Conservation (phyloP, 2,329 filamentous ascomycete genomes). For the Fusarium oxysporum region DNA sequence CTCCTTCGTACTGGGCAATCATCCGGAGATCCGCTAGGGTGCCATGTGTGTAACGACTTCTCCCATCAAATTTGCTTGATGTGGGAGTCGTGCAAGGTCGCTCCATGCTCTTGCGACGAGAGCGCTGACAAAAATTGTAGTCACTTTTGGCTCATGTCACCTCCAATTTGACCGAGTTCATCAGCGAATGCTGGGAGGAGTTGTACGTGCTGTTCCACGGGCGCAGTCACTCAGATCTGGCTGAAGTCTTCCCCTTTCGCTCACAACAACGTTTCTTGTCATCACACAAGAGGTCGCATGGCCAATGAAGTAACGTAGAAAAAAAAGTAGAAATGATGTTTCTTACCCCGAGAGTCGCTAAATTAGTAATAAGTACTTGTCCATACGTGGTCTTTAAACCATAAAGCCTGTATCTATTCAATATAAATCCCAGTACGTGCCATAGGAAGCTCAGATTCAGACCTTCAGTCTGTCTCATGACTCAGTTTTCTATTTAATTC, state of each 20-base stretch:
- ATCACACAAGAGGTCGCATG: not conserved
- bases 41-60: not conserved
- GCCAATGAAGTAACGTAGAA: too few species aligned
- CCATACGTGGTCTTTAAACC: not conserved
- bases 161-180: not conserved
- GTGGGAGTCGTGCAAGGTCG: not conserved
- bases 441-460: not conserved
- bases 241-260: not conserved
- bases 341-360: not conserved
- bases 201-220: not conserved
- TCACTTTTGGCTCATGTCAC: not conserved
- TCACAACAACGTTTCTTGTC: not conserved
- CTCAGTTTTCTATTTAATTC: rapidly evolving
- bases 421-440: not conserved
- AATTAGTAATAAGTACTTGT: not conserved
- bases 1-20: constrained; percentile 13
- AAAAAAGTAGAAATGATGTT: not conserved
- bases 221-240: not conserved
- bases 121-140: not conserved
- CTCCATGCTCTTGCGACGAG: not conserved
- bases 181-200: not conserved
- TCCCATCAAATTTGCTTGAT: not conserved
- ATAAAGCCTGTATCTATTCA: not conserved
- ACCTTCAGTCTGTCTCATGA: not conserved
- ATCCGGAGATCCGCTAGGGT: not conserved